These are phyloP conservation scores for Endotrypanum monterogeii DNA, from an alignment of 208 protist genomes.

Conservation along the genomic window DNA sequence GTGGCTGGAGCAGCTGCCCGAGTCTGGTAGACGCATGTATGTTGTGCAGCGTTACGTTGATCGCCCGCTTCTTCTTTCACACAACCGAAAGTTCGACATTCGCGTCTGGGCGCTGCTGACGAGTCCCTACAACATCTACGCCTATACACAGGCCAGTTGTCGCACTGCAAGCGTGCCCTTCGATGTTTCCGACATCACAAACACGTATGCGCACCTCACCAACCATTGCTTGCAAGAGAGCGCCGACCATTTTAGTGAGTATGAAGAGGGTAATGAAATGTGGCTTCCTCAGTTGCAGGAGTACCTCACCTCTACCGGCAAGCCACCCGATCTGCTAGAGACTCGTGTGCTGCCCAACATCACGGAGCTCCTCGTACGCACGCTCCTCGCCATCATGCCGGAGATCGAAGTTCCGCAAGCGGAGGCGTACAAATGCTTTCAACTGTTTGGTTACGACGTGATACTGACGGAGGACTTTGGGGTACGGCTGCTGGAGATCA, in stretches of 20 bases:
- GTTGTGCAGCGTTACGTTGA: constrained; percentile 89
- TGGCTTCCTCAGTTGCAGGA: constrained; percentile 72
- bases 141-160: constrained; percentile 85
- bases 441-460: constrained; percentile 92
- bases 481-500: constrained; percentile 89
- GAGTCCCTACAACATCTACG: constrained; percentile 72
- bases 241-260: constrained; percentile 55
- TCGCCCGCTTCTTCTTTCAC: constrained; percentile 75
- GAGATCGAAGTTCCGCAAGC: constrained; percentile 47
- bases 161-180: constrained; percentile 75
- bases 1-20: constrained; percentile 45
- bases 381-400: constrained; percentile 60
- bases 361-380: constrained; percentile 68
- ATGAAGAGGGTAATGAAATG: constrained; percentile 90
- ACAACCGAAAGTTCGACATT: constrained; percentile 91
- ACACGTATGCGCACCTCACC: constrained; percentile 76
- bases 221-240: constrained; percentile 90
- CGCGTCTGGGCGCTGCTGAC: constrained; percentile 79
- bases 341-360: constrained; percentile 63
- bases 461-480: constrained; percentile 74
- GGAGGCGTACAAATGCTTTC: constrained; percentile 82
- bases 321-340: constrained; percentile 40
- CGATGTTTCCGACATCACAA: constrained; percentile 43
- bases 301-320: constrained; percentile 51
- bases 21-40: constrained; percentile 33